A percentile compares a stretch with the other conserved stretches of the same genome.
Evolutionary conservation across 2,329 filamentous ascomycete species (phyloP).

Genomic region (Fusarium tanahbumbuense): DNA sequence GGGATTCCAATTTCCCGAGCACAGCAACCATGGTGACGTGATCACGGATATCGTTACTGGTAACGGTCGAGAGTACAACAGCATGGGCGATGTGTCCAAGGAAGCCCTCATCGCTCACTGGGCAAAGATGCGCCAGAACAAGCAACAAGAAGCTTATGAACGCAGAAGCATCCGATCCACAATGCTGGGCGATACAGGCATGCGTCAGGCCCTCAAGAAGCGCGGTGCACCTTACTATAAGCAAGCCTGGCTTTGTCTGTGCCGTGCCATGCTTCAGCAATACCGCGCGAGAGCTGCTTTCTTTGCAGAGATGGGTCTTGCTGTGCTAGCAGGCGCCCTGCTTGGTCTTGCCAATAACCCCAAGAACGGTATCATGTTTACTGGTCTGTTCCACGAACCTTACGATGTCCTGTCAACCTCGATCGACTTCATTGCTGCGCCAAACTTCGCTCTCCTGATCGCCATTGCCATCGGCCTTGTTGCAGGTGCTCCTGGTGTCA

Average conservation of each 20-base stretch:
- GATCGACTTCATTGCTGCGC: constrained; percentile 61
- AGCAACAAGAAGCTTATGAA: constrained; percentile 19
- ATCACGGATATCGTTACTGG: constrained; percentile 72
- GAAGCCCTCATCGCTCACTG: constrained; percentile 63
- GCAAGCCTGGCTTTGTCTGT: constrained; percentile 65
- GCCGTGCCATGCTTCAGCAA: constrained; percentile 67
- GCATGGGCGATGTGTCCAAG: constrained; percentile 58
- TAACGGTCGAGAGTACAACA: constrained; percentile 64
- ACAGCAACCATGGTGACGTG: constrained; percentile 66
- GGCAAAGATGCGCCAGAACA: constrained; percentile 48
- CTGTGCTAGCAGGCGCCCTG: constrained; percentile 62
- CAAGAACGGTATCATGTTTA: constrained; percentile 64
- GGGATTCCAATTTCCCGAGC: constrained; percentile 62
- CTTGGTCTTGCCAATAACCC: constrained; percentile 65
- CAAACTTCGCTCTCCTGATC: constrained; percentile 64
- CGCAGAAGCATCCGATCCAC: constrained; percentile 39
- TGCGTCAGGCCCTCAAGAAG: constrained; percentile 59
- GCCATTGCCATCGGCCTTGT: constrained; percentile 67
- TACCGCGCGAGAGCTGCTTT: constrained; percentile 63
- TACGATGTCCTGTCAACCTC: constrained; percentile 64
- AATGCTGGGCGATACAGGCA: constrained; percentile 47
- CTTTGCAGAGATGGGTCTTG: constrained; percentile 66
- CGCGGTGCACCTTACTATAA: constrained; percentile 61
- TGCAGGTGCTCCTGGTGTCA: constrained; percentile 63
- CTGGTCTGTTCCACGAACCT: constrained; percentile 62